These are phyloP conservation scores for Bruguiera hainesii DNA, from an alignment of 441 rosid genomes.

Conservation along the genomic window DNA sequence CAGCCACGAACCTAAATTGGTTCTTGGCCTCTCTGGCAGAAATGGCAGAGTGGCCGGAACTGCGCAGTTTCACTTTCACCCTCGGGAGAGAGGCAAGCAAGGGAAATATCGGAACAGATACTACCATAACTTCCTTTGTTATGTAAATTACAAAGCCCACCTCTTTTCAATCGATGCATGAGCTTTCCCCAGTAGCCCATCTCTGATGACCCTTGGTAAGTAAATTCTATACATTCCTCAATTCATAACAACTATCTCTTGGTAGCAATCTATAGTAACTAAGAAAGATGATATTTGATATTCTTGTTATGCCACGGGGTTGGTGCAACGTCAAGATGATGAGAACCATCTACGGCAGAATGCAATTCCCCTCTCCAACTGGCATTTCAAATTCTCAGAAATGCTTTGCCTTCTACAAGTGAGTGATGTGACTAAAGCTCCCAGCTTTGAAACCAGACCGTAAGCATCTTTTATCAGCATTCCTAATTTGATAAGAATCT, in stretches of 20 bases:
- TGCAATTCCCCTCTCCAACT: constrained; percentile 10
- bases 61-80: too few relatives aligned
- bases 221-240: constrained; percentile 42
- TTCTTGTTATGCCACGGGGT: constrained; percentile 2
- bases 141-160: constrained; percentile 23
- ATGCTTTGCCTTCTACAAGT: background rate
- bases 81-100: too few relatives aligned
- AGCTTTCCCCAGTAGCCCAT: constrained; percentile 20
- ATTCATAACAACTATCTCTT: background rate
- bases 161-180: constrained; percentile 7
- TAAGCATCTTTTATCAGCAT: constrained; percentile 14
- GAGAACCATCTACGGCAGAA: background rate
- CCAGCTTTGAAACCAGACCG: background rate
- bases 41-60: too few relatives aligned
- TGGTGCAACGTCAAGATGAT: constrained; percentile 7
- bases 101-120: background rate
- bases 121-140: constrained; percentile 8
- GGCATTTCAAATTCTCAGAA: constrained; percentile 8
- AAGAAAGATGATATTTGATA: background rate
- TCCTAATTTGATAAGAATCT: constrained; percentile 8
- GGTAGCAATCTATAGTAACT: background rate
- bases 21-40: too few relatives aligned
- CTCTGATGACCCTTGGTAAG: constrained; percentile 19
- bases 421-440: background rate
- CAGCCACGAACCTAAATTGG: too few relatives aligned